Conservation (phyloP, 495 filamentous ascomycete genomes). For the Trichoderma reesei region DNA sequence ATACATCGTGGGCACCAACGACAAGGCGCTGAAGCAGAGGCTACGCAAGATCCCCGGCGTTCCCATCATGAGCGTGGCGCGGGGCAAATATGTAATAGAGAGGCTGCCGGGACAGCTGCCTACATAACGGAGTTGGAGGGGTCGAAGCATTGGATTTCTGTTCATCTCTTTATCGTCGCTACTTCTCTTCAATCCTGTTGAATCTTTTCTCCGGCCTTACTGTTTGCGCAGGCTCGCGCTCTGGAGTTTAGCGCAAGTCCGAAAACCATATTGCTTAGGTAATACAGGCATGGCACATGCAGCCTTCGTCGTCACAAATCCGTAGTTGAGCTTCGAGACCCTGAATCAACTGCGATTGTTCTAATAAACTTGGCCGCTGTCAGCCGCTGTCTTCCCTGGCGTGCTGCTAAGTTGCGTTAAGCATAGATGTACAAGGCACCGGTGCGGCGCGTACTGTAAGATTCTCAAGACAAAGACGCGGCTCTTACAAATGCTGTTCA, state of each 20-base stretch:
- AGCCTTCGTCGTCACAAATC: not conserved
- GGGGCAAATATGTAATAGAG: constrained; percentile 88
- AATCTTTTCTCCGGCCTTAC: not conserved
- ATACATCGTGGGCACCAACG: constrained; percentile 87
- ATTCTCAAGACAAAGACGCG: not conserved
- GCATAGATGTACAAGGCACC: not conserved
- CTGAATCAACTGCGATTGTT: not conserved
- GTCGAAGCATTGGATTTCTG: not conserved
- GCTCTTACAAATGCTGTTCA: no score
- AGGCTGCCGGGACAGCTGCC: constrained; percentile 68
- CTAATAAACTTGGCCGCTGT: not conserved
- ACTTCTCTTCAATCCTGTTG: not conserved
- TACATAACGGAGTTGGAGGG: not conserved
- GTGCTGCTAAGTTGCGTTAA: not conserved
- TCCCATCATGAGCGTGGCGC: constrained; percentile 47
- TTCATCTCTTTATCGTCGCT: not conserved
- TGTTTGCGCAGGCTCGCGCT: not conserved
- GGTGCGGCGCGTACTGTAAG: not conserved
- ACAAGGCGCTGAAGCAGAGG: constrained; percentile 69
- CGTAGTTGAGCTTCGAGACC: not conserved
- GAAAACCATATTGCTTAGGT: not conserved
- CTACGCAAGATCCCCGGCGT: constrained; percentile 72
- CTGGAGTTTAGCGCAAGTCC: constrained; percentile 8
- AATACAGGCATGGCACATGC: not conserved
- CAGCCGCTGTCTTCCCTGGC: not conserved